Base-by-base conservation (phyloP, 2,329 filamentous ascomycete genomes). In the Talaromyces piceae region DNA sequence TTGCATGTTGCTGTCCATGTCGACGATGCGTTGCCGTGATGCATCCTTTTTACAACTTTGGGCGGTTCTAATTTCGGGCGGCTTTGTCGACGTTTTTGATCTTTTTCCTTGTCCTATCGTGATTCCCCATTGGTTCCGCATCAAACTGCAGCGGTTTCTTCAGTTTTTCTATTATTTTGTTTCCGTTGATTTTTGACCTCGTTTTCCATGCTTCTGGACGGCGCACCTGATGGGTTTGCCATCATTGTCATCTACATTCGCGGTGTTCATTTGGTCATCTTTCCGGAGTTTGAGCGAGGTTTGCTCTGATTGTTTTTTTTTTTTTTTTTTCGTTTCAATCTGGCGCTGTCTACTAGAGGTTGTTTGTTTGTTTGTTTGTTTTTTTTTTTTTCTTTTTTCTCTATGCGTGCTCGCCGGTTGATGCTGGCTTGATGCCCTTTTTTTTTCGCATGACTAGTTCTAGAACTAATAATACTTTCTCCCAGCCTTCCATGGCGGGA, bases 111-210 rank as follows among this genome's bases (percentile, higher is more conserved):
- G n/a, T n/a, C 41, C 41, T 54, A 44, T 54, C 52, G 50, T 54
- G 52, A 54, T 54, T 54, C 52, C 52, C 52, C 52, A 25, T 51
- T 54, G 41, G 52, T 54, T 54, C 41, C 46, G 26, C 37, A 43
- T 37, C 20, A 26, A 18, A 11, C 39, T 20, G 11, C 23, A 33
- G 44, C 44, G 44, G 25, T 23, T 6, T 46, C 30, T 9, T 30
- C 5, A 27, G 8, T 25, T 5, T 43, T 6, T 43, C 25, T 37
- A 4, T 26, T 43, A 18, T 25, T 39, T 12, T n/a, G n/a, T n/a
- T n/a, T n/a, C n/a, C n/a, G n/a, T n/a, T n/a, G n/a, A n/a, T n/a
- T n/a, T n/a, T n/a, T n/a, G n/a, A n/a, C n/a, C n/a, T n/a, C n/a
- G n/a, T n/a, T 22, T 44, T 22, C 13, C 18, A 3, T 23, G 5